phyloP scores from a whole-genome alignment of 2,329 filamentous ascomycete genomes.

The Arthrobotrys sphaeroides region DNA sequence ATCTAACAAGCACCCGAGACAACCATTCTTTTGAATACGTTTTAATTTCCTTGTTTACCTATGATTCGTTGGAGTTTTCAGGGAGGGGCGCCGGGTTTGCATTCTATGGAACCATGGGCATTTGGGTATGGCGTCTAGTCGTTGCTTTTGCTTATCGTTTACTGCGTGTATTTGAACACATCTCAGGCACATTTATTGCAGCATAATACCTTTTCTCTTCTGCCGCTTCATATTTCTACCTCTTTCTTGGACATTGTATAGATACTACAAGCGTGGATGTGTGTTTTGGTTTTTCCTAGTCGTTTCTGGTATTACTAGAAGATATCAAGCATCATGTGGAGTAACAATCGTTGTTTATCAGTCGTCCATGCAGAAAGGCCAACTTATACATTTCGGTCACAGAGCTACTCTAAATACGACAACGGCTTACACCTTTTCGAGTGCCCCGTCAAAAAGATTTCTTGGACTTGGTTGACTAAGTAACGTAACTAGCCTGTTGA shows the following conservation, averaged over 20 bases:
- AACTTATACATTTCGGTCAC: too few species aligned
- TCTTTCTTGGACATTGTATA: constrained; percentile 4
- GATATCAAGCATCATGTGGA: constrained; percentile 14
- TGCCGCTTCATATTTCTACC: too few species aligned
- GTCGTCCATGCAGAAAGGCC: background rate
- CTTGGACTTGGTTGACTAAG: background rate
- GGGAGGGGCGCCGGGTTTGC: constrained; percentile 16
- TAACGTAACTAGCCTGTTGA: background rate
- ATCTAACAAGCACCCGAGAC: background rate
- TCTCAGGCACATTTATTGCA: constrained; percentile 4
- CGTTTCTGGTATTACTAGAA: background rate
- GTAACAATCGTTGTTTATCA: constrained; percentile 16
- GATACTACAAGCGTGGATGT: constrained; percentile 13
- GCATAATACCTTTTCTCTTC: constrained; percentile 14
- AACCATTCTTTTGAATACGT: background rate
- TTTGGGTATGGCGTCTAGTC: constrained; percentile 50
- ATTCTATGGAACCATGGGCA: constrained; percentile 32
- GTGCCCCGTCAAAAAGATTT: too few species aligned
- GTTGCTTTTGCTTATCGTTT: background rate
- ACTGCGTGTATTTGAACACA: constrained; percentile 3
- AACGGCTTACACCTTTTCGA: too few species aligned
- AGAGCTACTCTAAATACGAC: too few species aligned
- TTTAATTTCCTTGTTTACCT: constrained; percentile 1
- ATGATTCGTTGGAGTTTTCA: constrained; percentile 32
- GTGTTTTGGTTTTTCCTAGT: background rate